phyloP scores from a whole-genome alignment of 2,329 filamentous ascomycete species.

The Fusarium udum region DNA sequence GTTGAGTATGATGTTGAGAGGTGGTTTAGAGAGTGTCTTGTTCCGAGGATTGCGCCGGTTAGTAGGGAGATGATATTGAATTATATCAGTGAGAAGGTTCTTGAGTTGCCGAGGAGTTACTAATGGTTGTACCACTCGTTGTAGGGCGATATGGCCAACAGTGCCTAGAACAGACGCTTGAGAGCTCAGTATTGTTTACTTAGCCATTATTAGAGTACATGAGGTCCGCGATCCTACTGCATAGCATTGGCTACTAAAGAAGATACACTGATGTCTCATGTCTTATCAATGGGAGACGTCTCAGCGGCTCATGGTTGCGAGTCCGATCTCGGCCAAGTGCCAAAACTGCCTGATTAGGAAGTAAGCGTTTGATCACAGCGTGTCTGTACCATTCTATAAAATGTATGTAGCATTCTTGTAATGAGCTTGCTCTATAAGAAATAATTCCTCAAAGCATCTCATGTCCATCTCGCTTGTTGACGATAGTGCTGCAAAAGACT shows the following conservation, averaged over 20 bases:
- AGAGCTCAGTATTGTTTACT: too few relatives aligned
- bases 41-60: constrained; percentile 71
- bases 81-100: constrained; percentile 73
- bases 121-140: constrained; percentile 44
- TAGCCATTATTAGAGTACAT: fast-evolving
- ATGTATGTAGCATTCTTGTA: fast-evolving
- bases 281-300: not conserved
- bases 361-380: not conserved
- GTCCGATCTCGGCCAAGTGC: not conserved
- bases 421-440: fast-evolving
- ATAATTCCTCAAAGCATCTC: fast-evolving
- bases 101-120: constrained; percentile 75
- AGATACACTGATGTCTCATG: fast-evolving
- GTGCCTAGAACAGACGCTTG: not conserved
- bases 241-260: fast-evolving
- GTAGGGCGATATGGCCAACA: not conserved
- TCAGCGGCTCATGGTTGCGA: not conserved
- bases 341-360: not conserved
- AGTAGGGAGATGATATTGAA: constrained; percentile 81
- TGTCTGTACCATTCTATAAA: too few relatives aligned
- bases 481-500: not conserved
- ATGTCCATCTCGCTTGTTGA: too few relatives aligned
- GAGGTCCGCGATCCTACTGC: fast-evolving
- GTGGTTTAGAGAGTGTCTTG: constrained; percentile 71
- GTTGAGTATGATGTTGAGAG: constrained; percentile 72